phyloP scores from a whole-genome alignment of 2,329 filamentous ascomycete species.

The Leptographium flavum region DNA sequence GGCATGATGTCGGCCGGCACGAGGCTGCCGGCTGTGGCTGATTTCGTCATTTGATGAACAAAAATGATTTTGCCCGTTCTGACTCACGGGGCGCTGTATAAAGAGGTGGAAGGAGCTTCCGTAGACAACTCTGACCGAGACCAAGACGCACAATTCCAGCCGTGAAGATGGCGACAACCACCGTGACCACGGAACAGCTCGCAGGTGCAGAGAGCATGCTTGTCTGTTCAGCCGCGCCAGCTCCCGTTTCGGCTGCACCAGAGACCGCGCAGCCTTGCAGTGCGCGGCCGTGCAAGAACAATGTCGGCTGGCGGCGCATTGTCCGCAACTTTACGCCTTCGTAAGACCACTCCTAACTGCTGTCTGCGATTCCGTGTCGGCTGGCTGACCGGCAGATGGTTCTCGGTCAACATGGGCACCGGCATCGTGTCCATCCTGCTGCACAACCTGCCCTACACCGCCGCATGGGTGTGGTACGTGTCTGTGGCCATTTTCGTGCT shows the following conservation, averaged over 20 bases:
- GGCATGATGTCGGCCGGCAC: background rate
- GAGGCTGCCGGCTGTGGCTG: background rate
- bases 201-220: too few species aligned
- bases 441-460: conserved; percentile 41
- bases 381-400: conserved; percentile 26
- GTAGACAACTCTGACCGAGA: too few species aligned
- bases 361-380: background rate
- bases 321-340: conserved; percentile 31
- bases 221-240: too few species aligned
- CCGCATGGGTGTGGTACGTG: conserved; percentile 35
- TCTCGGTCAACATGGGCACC: conserved; percentile 46
- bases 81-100: too few species aligned
- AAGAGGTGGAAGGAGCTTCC: too few species aligned
- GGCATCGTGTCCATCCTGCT: conserved; percentile 47
- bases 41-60: too few species aligned
- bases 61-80: too few species aligned
- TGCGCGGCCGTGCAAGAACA: conserved; percentile 5
- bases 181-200: background rate
- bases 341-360: conserved; percentile 14
- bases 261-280: background rate
- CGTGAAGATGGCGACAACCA: background rate
- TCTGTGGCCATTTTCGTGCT: conserved; percentile 40
- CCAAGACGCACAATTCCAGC: too few species aligned
- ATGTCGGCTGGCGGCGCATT: conserved; percentile 19
- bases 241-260: too few species aligned